A percentile compares a stretch with the other conserved stretches of the same genome.
These are phyloP conservation scores for Podaxis sp. DNA, from an alignment of 768 basidiomycete genomes.

Conservation along the genomic window DNA sequence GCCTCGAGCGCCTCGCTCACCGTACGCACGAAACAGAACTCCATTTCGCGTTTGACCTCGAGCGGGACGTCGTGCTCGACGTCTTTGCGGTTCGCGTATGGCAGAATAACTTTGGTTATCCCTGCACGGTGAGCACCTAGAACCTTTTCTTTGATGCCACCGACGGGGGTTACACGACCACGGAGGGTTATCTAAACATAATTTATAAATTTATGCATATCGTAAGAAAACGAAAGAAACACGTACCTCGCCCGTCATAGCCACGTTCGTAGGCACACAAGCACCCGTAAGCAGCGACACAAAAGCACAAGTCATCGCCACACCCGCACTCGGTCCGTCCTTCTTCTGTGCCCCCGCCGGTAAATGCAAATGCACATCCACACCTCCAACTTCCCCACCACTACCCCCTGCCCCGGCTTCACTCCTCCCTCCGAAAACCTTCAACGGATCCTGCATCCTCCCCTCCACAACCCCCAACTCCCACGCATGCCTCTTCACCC, in stretches of 20 bases:
- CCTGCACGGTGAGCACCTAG: conserved; percentile 87
- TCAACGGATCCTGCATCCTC: conserved; percentile 69
- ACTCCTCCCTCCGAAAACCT: conserved; percentile 25
- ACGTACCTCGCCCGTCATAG: conserved; percentile 87
- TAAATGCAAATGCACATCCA: conserved; percentile 86
- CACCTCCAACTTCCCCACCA: conserved; percentile 21
- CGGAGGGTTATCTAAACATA: conserved; percentile 66
- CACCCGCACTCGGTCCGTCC: conserved; percentile 88
- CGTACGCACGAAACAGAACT: conserved; percentile 78
- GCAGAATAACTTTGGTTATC: conserved; percentile 79
- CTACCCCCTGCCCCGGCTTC: conserved; percentile 27
- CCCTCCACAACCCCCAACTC: conserved; percentile 71
- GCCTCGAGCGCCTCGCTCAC: conserved; percentile 79
- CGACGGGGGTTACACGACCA: conserved; percentile 78
- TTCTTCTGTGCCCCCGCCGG: conserved; percentile 91
- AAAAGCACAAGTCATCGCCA: conserved; percentile 87
- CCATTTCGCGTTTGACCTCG: conserved; percentile 69
- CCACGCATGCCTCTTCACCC: conserved; percentile 86
- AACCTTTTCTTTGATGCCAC: conserved; percentile 90
- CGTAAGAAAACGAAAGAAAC: not conserved
- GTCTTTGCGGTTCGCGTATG: conserved; percentile 81
- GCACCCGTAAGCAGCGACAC: conserved; percentile 80
- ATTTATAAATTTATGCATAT: not conserved
- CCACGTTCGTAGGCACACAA: conserved; percentile 65
- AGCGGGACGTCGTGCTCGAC: conserved; percentile 80